Conservation (phyloP, 1,284 basidiomycete genomes). For the Kalmanozyma brasiliensis region DNA sequence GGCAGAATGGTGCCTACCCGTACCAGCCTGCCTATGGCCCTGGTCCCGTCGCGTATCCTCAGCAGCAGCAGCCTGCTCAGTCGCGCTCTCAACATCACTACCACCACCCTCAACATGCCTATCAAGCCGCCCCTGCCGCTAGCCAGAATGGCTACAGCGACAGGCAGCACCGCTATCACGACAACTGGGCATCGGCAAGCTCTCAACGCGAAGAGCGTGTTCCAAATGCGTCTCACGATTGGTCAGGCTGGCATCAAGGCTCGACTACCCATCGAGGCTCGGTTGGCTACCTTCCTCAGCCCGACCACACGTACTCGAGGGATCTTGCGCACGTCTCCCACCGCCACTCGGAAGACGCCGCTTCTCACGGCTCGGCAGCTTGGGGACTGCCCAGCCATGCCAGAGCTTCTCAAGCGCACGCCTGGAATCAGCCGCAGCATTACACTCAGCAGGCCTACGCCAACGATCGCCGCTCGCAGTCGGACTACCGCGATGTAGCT, state of each 20-base stretch:
- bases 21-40: slow-evolving; percentile 16
- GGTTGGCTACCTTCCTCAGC: slow-evolving; percentile 16
- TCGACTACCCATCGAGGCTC: slow-evolving; percentile 20
- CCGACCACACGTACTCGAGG: slow-evolving; percentile 7
- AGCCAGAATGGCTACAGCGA: slow-evolving; percentile 9
- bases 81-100: slow-evolving; percentile 14
- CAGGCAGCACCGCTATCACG: slow-evolving; percentile 15
- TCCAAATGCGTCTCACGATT: slow-evolving; percentile 14
- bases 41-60: slow-evolving; percentile 5
- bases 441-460: slow-evolving; percentile 19
- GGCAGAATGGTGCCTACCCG: slow-evolving; percentile 12
- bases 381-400: slow-evolving; percentile 14
- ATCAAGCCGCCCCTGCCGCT: slow-evolving; percentile 4
- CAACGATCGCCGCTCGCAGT: slow-evolving; percentile 6
- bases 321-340: slow-evolving; percentile 13
- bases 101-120: slow-evolving; percentile 12
- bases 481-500: slow-evolving; percentile 13
- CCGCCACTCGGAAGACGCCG: slow-evolving; percentile 25
- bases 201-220: slow-evolving; percentile 22
- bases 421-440: slow-evolving; percentile 11
- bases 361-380: slow-evolving; percentile 6
- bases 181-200: slow-evolving; percentile 17
- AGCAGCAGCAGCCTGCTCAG: slow-evolving; percentile 5
- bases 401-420: slow-evolving; percentile 10
- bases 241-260: slow-evolving; percentile 26